phyloP scores from a whole-genome alignment of 2,329 filamentous ascomycete species.

The Ophiostoma novo-ulmi region DNA sequence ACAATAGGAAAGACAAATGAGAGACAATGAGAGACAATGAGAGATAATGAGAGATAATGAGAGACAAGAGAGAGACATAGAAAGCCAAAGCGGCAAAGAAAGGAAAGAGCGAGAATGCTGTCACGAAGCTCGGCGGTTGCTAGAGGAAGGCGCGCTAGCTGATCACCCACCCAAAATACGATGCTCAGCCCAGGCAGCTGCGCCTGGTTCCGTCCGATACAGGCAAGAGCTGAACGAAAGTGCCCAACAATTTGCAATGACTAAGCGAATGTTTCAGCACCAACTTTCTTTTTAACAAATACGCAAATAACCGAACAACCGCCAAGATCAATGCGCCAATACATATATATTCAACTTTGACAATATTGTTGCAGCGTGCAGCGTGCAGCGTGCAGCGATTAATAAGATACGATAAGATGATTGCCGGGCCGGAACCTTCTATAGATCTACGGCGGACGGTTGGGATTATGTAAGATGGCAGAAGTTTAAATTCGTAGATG shows the following conservation, averaged over 20 bases:
- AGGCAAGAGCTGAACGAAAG: constrained; percentile 9
- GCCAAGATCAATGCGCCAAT: not conserved
- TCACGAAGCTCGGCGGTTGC: not conserved
- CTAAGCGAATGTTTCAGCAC: not conserved
- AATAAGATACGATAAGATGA: not conserved
- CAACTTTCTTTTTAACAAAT: not conserved
- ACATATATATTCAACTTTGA: not conserved
- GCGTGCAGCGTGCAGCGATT: too few relatives aligned
- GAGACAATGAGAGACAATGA: not conserved
- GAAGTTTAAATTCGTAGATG: not conserved
- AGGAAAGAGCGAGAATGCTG: not conserved
- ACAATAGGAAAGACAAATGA: not conserved
- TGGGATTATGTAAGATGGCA: not conserved
- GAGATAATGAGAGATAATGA: not conserved
- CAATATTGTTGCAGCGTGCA: not conserved
- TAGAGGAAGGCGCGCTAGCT: constrained; percentile 8
- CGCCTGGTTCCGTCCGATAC: not conserved
- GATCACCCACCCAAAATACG: constrained; percentile 5
- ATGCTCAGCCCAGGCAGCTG: constrained; percentile 8
- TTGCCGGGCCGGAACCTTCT: not conserved
- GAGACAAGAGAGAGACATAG: not conserved
- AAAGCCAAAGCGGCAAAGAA: not conserved
- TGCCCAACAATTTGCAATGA: not conserved
- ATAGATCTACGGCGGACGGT: not conserved
- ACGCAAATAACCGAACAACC: not conserved